Conservation (phyloP, 73 alveolate genomes). For the Blepharisma japonicum region DNA sequence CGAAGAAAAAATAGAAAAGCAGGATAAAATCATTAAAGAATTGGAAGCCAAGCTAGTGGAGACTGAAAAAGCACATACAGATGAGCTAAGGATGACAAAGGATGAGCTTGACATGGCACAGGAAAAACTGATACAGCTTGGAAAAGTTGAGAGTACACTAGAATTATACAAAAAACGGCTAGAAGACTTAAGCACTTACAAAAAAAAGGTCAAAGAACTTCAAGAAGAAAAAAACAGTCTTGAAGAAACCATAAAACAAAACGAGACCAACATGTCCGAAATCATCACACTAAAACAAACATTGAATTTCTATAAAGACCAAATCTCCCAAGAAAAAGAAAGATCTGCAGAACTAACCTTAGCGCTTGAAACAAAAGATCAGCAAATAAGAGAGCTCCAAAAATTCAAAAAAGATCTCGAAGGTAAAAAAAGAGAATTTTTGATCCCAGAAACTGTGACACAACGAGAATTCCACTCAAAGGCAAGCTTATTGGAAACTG, state of each 20-base stretch:
- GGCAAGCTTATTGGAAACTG: neutral
- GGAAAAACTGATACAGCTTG: neutral
- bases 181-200: constrained; percentile 9
- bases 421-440: neutral
- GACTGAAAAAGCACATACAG: neutral
- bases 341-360: neutral
- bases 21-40: constrained; percentile 18
- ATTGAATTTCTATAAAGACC: constrained; percentile 8
- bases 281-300: constrained; percentile 6
- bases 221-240: neutral
- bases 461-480: too few species aligned
- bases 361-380: neutral
- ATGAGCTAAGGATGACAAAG: neutral
- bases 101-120: constrained; percentile 9
- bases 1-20: neutral
- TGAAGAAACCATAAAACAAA: neutral
- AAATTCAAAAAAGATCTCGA: constrained; percentile 11
- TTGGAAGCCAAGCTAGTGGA: neutral
- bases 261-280: neutral
- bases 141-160: constrained; percentile 20
- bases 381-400: neutral
- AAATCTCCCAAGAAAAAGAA: constrained; percentile 22
- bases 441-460: too few species aligned
- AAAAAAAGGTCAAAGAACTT: constrained; percentile 12
- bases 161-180: constrained; percentile 25